Conservation (phyloP, 352 stramenopile genomes). For the Phytophthora ramorum region DNA sequence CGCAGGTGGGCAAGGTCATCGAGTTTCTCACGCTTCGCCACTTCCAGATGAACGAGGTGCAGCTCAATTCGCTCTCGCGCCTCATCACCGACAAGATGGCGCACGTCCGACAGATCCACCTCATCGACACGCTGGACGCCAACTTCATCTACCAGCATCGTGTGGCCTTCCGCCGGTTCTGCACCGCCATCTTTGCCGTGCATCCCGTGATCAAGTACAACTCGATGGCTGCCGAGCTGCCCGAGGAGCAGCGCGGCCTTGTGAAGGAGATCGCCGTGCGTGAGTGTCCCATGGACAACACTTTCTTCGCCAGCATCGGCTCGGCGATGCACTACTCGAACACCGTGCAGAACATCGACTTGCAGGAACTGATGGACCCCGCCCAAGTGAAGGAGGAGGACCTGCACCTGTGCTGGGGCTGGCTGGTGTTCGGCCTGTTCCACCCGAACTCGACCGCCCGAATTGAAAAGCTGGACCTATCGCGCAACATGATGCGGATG, state of each 20-base stretch:
- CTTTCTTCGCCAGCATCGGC: conserved; percentile 55
- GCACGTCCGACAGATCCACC: conserved; percentile 53
- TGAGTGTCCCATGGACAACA: conserved; percentile 60
- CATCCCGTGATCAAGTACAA: conserved; percentile 63
- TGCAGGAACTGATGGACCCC: conserved; percentile 58
- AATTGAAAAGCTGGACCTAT: conserved; percentile 52
- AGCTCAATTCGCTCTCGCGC: conserved; percentile 51
- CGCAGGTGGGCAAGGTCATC: conserved; percentile 62
- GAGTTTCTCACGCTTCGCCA: conserved; percentile 58
- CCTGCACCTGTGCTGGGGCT: conserved; percentile 57
- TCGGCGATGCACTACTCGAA: conserved; percentile 68
- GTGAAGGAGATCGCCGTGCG: conserved; percentile 53
- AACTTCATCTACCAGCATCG: conserved; percentile 49
- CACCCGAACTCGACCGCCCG: conserved; percentile 60
- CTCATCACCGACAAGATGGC: conserved; percentile 52
- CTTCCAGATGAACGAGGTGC: conserved; percentile 53
- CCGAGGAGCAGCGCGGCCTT: conserved; percentile 47
- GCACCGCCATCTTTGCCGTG: conserved; percentile 52
- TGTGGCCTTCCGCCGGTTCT: conserved; percentile 55
- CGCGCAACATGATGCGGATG: conserved; percentile 64
- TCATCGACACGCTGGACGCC: conserved; percentile 55
- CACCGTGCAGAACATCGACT: conserved; percentile 53
- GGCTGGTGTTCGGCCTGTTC: conserved; percentile 61
- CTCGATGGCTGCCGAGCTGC: conserved; percentile 49
- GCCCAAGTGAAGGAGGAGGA: conserved; percentile 46